Conservation (phyloP, 371 early-diverging fungal species). For the Gilbertella persicaria region DNA sequence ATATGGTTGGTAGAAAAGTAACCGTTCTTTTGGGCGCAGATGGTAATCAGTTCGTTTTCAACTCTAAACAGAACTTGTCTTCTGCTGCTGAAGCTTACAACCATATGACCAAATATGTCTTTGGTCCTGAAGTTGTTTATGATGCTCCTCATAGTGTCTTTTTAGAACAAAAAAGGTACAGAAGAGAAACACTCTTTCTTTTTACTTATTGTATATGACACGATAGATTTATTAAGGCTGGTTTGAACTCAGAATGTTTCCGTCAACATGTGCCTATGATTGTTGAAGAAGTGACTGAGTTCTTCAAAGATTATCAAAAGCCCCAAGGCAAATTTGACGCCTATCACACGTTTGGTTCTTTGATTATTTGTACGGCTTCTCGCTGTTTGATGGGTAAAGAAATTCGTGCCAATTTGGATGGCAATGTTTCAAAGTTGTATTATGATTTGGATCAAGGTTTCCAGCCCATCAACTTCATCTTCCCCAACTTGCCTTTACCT, state of each 20-base stretch:
- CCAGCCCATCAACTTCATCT: conserved; percentile 90
- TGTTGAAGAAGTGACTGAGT: conserved; percentile 77
- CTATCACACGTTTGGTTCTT: conserved; percentile 81
- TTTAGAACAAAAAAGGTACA: conserved; percentile 95
- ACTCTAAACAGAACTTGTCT: conserved; percentile 85
- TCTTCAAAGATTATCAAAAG: conserved; percentile 56
- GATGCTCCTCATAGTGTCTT: conserved; percentile 90
- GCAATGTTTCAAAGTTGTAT: conserved; percentile 78
- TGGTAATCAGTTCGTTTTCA: conserved; percentile 96
- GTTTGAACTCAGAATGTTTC: conserved; percentile 86
- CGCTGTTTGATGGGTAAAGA: conserved; percentile 94
- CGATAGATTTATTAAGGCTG: conserved; percentile 87
- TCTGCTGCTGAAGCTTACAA: conserved; percentile 95
- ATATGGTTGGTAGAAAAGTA: conserved; percentile 90
- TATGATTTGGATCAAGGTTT: conserved; percentile 95
- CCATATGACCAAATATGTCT: conserved; percentile 92
- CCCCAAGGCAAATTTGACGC: conserved; percentile 62
- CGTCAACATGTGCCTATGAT: conserved; percentile 88
- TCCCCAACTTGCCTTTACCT: conserved; percentile 50
- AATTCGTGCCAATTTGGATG: conserved; percentile 83
- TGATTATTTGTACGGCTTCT: conserved; percentile 95
- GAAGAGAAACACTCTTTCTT: not conserved
- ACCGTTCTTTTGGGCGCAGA: conserved; percentile 89
- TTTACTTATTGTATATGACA: not conserved
- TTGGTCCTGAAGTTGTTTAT: conserved; percentile 96